Percentiles rank a stretch among this genome's conserved stretches.
phyloP scores from a whole-genome alignment of 176 grass and related monocot species.

The Hordeum vulgare region MorexV3_pseudomolecules_assembly NC_058522.1:11692057-11692556 shows the following conservation, averaged over 20 bases:
- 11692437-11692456: conserved; percentile 24
- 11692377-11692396: conserved; percentile 55
- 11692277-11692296: conserved; percentile 71
- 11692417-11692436: conserved; percentile 4
- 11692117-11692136: conserved; percentile 35
- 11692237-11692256: conserved; percentile 97
- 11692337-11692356: conserved; percentile 64
- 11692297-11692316: conserved; percentile 78
- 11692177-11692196: conserved; percentile 17
- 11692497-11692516: conserved; percentile 17
- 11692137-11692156: conserved; percentile 37
- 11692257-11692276: conserved; percentile 83
- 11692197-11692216: conserved; percentile 49
- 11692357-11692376: conserved; percentile 64
- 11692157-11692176: background rate
- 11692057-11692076: conserved; percentile 36
- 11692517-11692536: conserved; percentile 32
- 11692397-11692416: background rate
- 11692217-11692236: conserved; percentile 40
- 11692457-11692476: conserved; percentile 30
- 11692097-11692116: conserved; percentile 56
- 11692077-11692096: conserved; percentile 39
- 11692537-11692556: conserved; percentile 54
- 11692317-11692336: conserved; percentile 84
- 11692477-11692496: conserved; percentile 25